phyloP scores from a whole-genome alignment of 2,329 filamentous ascomycete genomes.

The Trichoderma semiorbis region DNA sequence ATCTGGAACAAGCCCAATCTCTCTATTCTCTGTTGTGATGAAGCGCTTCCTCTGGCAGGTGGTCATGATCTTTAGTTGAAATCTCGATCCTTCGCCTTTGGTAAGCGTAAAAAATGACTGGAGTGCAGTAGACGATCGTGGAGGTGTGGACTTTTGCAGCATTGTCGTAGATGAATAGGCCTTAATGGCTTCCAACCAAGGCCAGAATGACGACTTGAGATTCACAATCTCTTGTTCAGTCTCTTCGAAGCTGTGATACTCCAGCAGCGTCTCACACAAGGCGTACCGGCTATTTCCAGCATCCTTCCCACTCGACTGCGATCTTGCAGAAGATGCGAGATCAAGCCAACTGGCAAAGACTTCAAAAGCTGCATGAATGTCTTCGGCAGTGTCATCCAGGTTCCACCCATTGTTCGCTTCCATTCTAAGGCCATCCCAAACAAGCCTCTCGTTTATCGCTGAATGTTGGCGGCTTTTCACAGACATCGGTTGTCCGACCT shows the following conservation, averaged over 20 bases:
- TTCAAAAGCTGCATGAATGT: background rate
- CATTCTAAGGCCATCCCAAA: background rate
- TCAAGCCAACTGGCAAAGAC: background rate
- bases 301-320: background rate
- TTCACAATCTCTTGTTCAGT: background rate
- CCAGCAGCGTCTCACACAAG: background rate
- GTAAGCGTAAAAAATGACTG: background rate
- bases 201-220: background rate
- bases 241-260: background rate
- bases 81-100: background rate
- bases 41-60: background rate
- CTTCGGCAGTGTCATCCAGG: background rate
- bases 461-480: background rate
- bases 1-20: background rate
- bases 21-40: background rate
- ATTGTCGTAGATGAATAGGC: background rate
- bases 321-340: background rate
- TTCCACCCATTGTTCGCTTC: background rate
- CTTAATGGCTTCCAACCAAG: background rate
- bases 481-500: background rate
- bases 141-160: background rate
- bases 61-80: background rate
- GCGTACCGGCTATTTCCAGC: background rate
- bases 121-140: background rate
- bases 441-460: background rate